A percentile compares a stretch with the other conserved stretches of the same genome.
These are phyloP conservation scores for Solanum bulbocastanum DNA, from an alignment of 257 asterid species.

Conservation along the genomic window DNA sequence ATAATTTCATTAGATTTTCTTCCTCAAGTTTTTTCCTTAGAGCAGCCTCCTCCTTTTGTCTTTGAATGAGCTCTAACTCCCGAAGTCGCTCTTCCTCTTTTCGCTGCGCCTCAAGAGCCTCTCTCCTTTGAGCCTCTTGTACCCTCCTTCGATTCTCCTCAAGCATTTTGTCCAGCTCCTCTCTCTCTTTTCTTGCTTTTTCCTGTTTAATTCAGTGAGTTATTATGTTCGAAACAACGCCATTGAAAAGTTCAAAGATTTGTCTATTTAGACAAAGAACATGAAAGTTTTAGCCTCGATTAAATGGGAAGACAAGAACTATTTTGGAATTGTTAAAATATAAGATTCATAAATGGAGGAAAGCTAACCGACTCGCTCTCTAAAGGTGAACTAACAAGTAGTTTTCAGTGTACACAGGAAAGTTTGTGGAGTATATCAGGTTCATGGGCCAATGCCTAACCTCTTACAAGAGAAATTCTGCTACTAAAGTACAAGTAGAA, in stretches of 20 bases:
- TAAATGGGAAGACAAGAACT: not conserved
- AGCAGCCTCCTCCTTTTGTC: conserved; percentile 85
- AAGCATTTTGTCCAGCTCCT: conserved; percentile 89
- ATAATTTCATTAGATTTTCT: conserved; percentile 32
- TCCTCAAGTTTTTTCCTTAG: conserved; percentile 61
- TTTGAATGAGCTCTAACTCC: conserved; percentile 72
- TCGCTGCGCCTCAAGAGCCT: conserved; percentile 69
- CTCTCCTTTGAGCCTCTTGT: conserved; percentile 82
- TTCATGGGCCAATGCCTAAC: not conserved
- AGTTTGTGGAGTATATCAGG: not conserved
- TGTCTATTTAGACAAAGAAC: not conserved
- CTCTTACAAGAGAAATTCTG: not conserved
- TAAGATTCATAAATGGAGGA: not conserved
- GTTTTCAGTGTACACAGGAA: not conserved
- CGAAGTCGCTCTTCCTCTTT: conserved; percentile 81
- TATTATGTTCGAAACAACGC: not conserved
- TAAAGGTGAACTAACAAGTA: not conserved
- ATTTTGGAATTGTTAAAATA: not conserved
- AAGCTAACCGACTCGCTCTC: not conserved
- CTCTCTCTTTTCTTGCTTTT: conserved; percentile 86
- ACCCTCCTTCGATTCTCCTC: conserved; percentile 89
- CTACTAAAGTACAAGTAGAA: not conserved
- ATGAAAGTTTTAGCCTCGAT: not conserved
- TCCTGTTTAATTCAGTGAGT: conserved; percentile 29
- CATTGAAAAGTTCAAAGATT: not conserved